These are phyloP conservation scores for Scheffersomyces segobiensis DNA, from an alignment of 1,139 yeast species.

Conservation along the genomic window DNA sequence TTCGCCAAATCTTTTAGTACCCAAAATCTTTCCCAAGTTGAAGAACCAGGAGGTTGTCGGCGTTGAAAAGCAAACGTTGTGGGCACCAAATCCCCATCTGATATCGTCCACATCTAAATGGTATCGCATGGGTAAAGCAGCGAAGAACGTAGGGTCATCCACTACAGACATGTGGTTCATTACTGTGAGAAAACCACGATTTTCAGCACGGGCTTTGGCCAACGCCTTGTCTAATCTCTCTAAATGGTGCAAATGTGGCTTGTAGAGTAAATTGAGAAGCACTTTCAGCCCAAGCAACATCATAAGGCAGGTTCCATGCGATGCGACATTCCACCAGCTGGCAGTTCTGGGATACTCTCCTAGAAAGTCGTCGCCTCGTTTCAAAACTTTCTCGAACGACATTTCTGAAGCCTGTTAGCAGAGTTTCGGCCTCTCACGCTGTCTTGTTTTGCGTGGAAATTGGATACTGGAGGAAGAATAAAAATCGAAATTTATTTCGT, in stretches of 20 bases:
- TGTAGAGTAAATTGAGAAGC: conserved; percentile 60
- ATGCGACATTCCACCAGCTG: conserved; percentile 62
- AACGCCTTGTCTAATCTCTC: conserved; percentile 67
- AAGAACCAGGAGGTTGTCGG: conserved; percentile 60
- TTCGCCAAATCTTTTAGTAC: conserved; percentile 83
- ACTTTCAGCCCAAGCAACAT: conserved; percentile 68
- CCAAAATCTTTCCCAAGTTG: conserved; percentile 81
- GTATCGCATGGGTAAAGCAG: conserved; percentile 74
- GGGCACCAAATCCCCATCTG: conserved; percentile 95
- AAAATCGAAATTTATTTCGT: background rate
- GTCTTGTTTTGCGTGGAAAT: background rate
- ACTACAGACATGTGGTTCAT: conserved; percentile 96
- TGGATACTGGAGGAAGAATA: background rate
- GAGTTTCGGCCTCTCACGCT: background rate
- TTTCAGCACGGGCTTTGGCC: conserved; percentile 59
- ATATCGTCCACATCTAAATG: conserved; percentile 65
- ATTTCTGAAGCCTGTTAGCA: conserved; percentile 26
- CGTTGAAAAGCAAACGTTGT: conserved; percentile 80
- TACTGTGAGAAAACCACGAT: conserved; percentile 77
- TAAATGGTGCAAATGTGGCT: conserved; percentile 60
- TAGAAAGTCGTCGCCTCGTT: conserved; percentile 76
- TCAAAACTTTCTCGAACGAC: conserved; percentile 73
- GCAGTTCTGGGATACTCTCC: conserved; percentile 59
- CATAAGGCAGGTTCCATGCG: conserved; percentile 68
- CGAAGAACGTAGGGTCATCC: conserved; percentile 93